Evolutionary conservation across 495 filamentous ascomycete species (phyloP).

Genomic region (Niebla homalea): DNA sequence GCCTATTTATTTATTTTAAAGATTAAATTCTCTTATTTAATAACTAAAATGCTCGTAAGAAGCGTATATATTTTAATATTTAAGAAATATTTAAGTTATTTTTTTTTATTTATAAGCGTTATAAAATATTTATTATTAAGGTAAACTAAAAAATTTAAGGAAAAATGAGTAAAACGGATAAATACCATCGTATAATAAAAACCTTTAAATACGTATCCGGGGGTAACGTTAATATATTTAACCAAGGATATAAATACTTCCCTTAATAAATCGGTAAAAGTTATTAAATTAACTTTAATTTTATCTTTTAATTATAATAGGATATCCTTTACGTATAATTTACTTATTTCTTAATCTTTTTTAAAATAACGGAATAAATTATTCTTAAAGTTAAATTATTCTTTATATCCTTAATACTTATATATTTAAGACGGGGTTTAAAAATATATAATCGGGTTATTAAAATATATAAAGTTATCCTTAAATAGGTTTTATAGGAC

Average conservation of each 20-base stretch:
- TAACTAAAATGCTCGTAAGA: not conserved
- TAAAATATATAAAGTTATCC: not conserved
- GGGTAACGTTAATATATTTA: no score
- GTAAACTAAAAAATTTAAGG: not conserved
- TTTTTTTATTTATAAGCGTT: no score
- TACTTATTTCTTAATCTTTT: not conserved
- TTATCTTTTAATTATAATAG: not conserved
- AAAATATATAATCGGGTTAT: not conserved
- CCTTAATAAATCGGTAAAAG: not conserved
- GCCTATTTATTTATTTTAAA: not conserved
- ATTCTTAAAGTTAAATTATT: not conserved
- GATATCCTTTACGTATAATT: not conserved
- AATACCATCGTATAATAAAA: not conserved
- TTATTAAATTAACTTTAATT: not conserved
- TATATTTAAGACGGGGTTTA: not conserved
- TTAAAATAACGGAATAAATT: not conserved
- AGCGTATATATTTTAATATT: not conserved
- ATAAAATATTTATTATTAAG: not conserved
- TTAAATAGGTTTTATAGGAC: not conserved
- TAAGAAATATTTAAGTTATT: not conserved
- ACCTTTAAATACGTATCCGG: not conserved
- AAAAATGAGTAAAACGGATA: not conserved
- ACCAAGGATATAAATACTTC: not conserved
- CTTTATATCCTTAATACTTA: not conserved
- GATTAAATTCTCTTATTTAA: not conserved